phyloP scores from a whole-genome alignment of 2,329 filamentous ascomycete species.

The Nemania sp. region DNA sequence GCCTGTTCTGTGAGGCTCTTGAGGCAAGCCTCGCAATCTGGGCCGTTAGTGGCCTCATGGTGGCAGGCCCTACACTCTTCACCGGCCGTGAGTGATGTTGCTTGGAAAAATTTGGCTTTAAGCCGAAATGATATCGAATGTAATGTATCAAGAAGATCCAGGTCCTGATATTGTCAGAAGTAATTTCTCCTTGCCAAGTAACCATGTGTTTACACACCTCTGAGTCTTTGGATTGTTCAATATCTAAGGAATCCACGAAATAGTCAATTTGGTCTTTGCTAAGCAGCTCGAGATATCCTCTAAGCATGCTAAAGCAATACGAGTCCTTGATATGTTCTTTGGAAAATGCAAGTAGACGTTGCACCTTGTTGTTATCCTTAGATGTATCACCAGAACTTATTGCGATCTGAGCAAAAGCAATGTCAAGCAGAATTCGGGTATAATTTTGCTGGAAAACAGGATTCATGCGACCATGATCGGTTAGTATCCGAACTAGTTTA shows the following conservation, averaged over 20 bases:
- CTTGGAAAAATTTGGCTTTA: conserved; percentile 27
- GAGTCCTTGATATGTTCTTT: conserved; percentile 42
- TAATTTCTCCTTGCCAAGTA: neutral
- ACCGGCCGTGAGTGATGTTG: conserved; percentile 14
- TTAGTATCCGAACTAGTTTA: conserved; percentile 1
- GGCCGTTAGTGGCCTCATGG: neutral
- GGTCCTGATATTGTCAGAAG: conserved; percentile 19
- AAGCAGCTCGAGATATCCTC: conserved; percentile 48
- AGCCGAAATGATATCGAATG: conserved; percentile 21
- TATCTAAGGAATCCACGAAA: conserved; percentile 39
- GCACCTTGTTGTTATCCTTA: conserved; percentile 10
- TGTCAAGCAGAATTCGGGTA: conserved; percentile 5
- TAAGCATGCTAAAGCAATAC: conserved; percentile 53
- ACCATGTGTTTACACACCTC: conserved; percentile 34
- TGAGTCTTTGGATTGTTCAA: conserved; percentile 21
- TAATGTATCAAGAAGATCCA: conserved; percentile 17
- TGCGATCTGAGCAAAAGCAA: neutral
- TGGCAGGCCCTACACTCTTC: conserved; percentile 26
- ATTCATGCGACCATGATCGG: neutral
- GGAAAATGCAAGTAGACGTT: conserved; percentile 44
- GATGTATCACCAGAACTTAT: neutral
- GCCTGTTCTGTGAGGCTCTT: conserved; percentile 27
- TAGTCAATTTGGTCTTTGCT: conserved; percentile 44
- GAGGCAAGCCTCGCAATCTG: conserved; percentile 32
- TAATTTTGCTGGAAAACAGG: conserved; percentile 12